Evolutionary conservation across 2,329 filamentous ascomycete genomes (phyloP).

Genomic region (Furcasterigmium furcatum): DNA sequence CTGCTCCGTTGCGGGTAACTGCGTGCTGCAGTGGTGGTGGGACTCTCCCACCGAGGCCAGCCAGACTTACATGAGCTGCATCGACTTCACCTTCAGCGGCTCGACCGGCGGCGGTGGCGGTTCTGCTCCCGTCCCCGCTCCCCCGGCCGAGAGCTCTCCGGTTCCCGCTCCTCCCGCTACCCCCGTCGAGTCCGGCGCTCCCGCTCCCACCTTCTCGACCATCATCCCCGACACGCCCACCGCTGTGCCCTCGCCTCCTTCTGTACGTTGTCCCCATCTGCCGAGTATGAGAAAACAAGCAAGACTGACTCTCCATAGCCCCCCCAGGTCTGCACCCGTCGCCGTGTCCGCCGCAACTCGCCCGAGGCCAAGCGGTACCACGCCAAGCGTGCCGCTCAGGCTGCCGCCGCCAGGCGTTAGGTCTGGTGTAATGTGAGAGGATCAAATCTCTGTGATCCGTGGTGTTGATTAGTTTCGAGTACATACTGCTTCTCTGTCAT

Average conservation of each 20-base stretch:
- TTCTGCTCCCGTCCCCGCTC: slow-evolving; percentile 1
- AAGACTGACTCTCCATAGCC: not conserved
- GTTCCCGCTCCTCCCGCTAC: slow-evolving; percentile 8
- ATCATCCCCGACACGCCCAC: slow-evolving; percentile 1
- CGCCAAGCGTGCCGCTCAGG: not conserved
- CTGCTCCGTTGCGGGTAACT: slow-evolving; percentile 46
- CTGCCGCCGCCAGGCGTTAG: slow-evolving; percentile 3
- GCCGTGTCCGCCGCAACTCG: slow-evolving; percentile 4
- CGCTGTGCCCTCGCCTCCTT: not conserved
- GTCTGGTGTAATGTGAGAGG: too few relatives aligned
- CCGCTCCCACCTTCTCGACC: slow-evolving; percentile 1
- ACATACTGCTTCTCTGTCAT: too few relatives aligned
- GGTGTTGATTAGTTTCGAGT: too few relatives aligned
- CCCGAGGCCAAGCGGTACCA: slow-evolving; percentile 2
- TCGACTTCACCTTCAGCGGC: slow-evolving; percentile 45
- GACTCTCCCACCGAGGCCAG: slow-evolving; percentile 48
- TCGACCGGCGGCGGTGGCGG: slow-evolving; percentile 7
- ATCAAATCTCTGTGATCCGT: too few relatives aligned
- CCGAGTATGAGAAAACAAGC: too few relatives aligned
- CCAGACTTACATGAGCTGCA: slow-evolving; percentile 62
- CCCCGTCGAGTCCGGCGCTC: slow-evolving; percentile 5
- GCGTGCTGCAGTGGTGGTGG: slow-evolving; percentile 62
- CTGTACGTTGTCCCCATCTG: too few relatives aligned
- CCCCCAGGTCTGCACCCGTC: slow-evolving; percentile 1
- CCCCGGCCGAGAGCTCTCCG: slow-evolving; percentile 2